Conservation (phyloP, 2,329 filamentous ascomycete genomes). For the Onygenales sp. region DNA sequence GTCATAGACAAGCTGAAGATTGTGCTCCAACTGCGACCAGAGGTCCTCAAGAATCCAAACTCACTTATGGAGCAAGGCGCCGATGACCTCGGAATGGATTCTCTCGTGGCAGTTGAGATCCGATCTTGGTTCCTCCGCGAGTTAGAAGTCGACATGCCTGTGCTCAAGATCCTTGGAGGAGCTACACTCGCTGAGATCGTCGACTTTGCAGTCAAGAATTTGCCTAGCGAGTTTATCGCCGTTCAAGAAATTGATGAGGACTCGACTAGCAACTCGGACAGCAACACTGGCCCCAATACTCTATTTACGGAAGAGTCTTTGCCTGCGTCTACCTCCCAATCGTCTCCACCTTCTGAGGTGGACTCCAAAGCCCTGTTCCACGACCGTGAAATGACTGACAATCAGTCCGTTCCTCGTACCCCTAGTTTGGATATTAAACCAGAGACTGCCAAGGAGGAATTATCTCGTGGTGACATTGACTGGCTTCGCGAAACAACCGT, state of each 20-base stretch:
- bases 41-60: neutral
- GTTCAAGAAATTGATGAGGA: neutral
- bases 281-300: neutral
- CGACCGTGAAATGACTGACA: neutral
- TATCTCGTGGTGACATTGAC: constrained; percentile 17
- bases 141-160: constrained; percentile 34
- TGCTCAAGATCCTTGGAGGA: constrained; percentile 35
- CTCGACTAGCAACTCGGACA: neutral
- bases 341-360: neutral
- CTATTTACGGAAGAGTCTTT: neutral
- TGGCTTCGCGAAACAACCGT: constrained; percentile 32
- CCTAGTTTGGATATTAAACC: neutral
- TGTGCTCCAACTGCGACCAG: neutral
- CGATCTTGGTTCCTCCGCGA: constrained; percentile 41
- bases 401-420: neutral
- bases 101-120: constrained; percentile 28
- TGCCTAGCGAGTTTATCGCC: neutral
- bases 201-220: neutral
- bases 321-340: neutral
- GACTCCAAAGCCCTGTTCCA: neutral
- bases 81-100: constrained; percentile 26
- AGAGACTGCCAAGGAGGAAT: neutral
- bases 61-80: neutral
- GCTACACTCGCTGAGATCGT: neutral
- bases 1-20: neutral